A percentile compares a stretch with the other conserved stretches of the same genome.
phyloP scores from a whole-genome alignment of 2,329 filamentous ascomycete genomes.

The Clarireedia monteithiana region DNA sequence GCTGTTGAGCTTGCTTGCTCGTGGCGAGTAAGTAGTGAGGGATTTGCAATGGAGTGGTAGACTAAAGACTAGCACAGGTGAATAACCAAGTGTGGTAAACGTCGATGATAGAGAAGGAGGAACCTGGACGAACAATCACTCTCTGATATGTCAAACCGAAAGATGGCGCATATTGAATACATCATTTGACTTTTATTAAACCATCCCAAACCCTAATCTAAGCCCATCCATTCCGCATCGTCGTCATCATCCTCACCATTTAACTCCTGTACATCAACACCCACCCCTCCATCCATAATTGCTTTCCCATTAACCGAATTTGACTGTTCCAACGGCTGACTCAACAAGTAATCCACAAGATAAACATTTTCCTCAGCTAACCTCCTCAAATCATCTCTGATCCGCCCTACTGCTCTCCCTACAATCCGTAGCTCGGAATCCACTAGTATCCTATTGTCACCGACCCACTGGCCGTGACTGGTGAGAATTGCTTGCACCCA shows the following conservation, averaged over 20 bases:
- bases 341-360: conserved; percentile 74
- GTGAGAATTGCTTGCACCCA: conserved; percentile 84
- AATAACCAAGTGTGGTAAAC: too few species aligned
- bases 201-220: conserved; percentile 33
- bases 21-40: too few species aligned
- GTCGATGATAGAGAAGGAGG: too few species aligned
- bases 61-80: too few species aligned
- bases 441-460: conserved; percentile 69
- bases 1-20: too few species aligned
- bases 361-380: conserved; percentile 85
- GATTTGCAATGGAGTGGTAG: too few species aligned
- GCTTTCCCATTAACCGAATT: conserved; percentile 26
- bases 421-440: conserved; percentile 80
- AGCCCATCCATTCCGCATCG: conserved; percentile 45
- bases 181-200: too few species aligned
- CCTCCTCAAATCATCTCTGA: conserved; percentile 74
- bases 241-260: conserved; percentile 30
- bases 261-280: conserved; percentile 27
- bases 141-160: too few species aligned
- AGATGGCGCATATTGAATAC: too few species aligned
- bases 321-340: conserved; percentile 35
- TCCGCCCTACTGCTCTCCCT: conserved; percentile 69
- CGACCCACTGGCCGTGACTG: conserved; percentile 77
- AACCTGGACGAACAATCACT: too few species aligned
- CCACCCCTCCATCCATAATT: conserved; percentile 29